Conservation (phyloP, 176 grass and related monocot species). For the Cenchrus fungigraminus region DNA sequence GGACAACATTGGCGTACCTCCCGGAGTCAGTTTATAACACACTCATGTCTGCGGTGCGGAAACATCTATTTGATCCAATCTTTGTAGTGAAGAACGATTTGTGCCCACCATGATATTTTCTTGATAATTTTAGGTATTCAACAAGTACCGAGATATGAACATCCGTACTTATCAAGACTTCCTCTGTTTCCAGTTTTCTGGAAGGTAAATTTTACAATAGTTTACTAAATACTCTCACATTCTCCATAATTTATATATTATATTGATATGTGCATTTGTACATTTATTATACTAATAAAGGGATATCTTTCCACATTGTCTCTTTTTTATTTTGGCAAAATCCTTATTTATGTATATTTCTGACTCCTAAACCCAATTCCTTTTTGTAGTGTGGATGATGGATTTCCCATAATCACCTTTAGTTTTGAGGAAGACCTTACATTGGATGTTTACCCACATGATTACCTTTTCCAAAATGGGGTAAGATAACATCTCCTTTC, state of each 20-base stretch:
- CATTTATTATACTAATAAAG: background rate
- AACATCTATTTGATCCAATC: conserved; percentile 27
- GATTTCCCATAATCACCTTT: conserved; percentile 78
- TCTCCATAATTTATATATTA: background rate
- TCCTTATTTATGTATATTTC: conserved; percentile 19
- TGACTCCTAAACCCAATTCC: conserved; percentile 29
- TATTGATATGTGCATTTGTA: conserved; percentile 10
- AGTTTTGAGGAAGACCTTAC: conserved; percentile 73
- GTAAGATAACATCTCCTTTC: conserved; percentile 54
- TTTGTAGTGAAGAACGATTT: conserved; percentile 13
- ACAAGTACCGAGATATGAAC: conserved; percentile 52
- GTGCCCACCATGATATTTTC: conserved; percentile 6
- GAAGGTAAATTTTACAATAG: conserved; percentile 54
- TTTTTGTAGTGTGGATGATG: conserved; percentile 84
- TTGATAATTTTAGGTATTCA: conserved; percentile 65
- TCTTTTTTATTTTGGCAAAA: background rate
- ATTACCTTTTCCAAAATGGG: conserved; percentile 90
- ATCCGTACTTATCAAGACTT: conserved; percentile 61
- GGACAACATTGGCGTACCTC: conserved; percentile 89
- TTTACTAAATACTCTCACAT: background rate
- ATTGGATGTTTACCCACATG: conserved; percentile 85
- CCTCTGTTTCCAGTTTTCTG: conserved; percentile 74
- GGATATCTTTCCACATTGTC: background rate
- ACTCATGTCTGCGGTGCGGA: conserved; percentile 56
- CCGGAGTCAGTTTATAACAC: conserved; percentile 63